phyloP scores from a whole-genome alignment of 345 rosid genomes.

The Euphorbia lathyris region DNA sequence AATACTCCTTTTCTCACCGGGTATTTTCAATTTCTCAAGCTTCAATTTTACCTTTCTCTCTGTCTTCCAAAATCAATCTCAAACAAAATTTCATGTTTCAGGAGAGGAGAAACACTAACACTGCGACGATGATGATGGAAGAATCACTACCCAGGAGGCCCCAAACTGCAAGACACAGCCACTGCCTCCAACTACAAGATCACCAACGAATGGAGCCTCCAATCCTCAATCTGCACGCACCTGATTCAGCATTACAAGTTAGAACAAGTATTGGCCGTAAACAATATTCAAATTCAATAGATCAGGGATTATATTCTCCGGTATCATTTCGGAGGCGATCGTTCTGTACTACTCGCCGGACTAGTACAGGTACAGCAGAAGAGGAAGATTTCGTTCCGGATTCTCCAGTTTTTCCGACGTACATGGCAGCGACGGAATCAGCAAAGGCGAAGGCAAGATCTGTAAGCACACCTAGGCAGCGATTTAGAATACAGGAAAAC shows the following conservation, averaged over 20 bases:
- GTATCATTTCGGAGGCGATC: conserved; percentile 65
- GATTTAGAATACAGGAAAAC: conserved; percentile 36
- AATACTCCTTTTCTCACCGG: conserved; percentile 72
- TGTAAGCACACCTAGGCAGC: conserved; percentile 72
- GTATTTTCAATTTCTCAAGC: conserved; percentile 31
- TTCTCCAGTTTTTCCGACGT: conserved; percentile 57
- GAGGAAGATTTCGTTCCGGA: conserved; percentile 42
- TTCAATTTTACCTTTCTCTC: too few relatives aligned
- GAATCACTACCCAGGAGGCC: conserved; percentile 34
- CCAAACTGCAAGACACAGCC: conserved; percentile 39
- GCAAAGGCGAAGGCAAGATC: conserved; percentile 78
- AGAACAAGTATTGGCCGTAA: conserved; percentile 27
- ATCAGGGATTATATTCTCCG: conserved; percentile 48
- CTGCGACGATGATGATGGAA: conserved; percentile 25
- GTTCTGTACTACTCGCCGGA: conserved; percentile 40
- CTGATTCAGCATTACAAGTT: conserved; percentile 28
- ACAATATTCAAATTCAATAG: conserved; percentile 31
- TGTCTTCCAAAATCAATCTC: too few relatives aligned
- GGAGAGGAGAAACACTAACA: conserved; percentile 52
- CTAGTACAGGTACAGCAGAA: conserved; percentile 18
- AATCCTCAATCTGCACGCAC: conserved; percentile 22
- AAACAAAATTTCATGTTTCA: conserved; percentile 24
- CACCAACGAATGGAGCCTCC: neutral
- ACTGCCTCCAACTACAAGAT: conserved; percentile 26
- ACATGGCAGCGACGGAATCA: conserved; percentile 69